Evolutionary conservation across 352 stramenopile species (phyloP).

Genomic region (Phytophthora pisi): DNA sequence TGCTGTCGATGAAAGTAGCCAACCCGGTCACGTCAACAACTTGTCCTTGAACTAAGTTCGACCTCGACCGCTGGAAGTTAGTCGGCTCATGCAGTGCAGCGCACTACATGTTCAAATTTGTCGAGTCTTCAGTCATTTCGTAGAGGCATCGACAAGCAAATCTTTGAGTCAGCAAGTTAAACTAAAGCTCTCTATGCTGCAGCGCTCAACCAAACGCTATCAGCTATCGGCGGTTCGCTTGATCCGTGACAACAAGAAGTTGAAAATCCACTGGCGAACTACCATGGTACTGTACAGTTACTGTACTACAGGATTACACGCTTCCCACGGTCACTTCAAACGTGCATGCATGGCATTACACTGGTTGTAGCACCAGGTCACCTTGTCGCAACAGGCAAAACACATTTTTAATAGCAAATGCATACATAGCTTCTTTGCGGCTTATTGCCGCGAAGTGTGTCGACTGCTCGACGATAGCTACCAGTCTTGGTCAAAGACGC

Average conservation of each 20-base stretch:
- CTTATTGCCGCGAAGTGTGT: not conserved
- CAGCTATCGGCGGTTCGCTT: no score
- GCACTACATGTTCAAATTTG: not conserved
- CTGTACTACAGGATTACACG: no score
- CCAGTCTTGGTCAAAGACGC: slow-evolving; percentile 12
- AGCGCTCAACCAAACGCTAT: not conserved
- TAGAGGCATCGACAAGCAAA: not conserved
- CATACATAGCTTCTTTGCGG: not conserved
- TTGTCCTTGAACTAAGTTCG: slow-evolving; percentile 1
- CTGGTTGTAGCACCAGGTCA: not conserved
- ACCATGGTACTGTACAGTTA: no score
- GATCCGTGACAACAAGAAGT: no score
- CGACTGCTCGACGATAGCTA: slow-evolving; percentile 16
- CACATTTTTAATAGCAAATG: not conserved
- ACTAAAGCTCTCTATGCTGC: not conserved
- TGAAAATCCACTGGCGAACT: no score
- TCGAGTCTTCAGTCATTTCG: not conserved
- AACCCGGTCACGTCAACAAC: slow-evolving; percentile 19
- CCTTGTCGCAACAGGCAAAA: not conserved
- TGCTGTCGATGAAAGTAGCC: slow-evolving; percentile 4
- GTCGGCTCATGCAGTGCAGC: not conserved
- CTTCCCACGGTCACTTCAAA: not conserved
- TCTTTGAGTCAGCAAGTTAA: slow-evolving; percentile 14
- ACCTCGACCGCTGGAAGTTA: not conserved
- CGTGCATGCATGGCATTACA: not conserved